Percentiles rank a stretch among this genome's conserved stretches.
phyloP scores from a whole-genome alignment of 2,329 filamentous ascomycete species.

The Pestalotiopsis sp. region DNA sequence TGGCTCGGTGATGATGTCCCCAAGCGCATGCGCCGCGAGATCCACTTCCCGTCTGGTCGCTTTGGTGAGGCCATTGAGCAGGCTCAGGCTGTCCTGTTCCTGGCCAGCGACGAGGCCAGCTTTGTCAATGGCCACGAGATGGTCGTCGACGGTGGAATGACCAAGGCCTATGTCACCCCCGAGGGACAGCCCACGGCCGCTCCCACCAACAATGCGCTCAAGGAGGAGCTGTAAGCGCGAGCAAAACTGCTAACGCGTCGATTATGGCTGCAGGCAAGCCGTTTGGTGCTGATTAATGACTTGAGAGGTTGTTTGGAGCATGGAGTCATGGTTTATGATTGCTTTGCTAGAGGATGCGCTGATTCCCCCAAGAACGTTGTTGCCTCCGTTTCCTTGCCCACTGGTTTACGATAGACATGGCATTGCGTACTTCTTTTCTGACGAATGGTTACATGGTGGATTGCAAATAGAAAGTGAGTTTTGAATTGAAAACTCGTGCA shows the following conservation, averaged over 20 bases:
- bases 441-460: neutral
- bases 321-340: conserved; percentile 4
- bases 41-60: conserved; percentile 85
- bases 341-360: neutral
- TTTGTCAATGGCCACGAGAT: conserved; percentile 93
- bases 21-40: conserved; percentile 80
- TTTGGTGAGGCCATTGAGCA: conserved; percentile 96
- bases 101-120: conserved; percentile 85
- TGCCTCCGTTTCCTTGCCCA: neutral
- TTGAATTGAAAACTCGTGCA: neutral
- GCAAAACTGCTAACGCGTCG: neutral
- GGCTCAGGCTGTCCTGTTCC: conserved; percentile 84
- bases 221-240: conserved; percentile 40
- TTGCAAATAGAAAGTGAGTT: neutral
- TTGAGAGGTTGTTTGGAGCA: conserved; percentile 2
- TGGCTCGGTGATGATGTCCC: conserved; percentile 86
- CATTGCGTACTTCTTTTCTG: neutral
- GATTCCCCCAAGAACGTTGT: conserved; percentile 5
- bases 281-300: neutral
- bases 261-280: neutral
- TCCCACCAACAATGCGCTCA: conserved; percentile 63
- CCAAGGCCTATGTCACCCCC: conserved; percentile 80
- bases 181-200: conserved; percentile 58
- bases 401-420: conserved; percentile 4
- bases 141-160: conserved; percentile 95